phyloP scores from a whole-genome alignment of 441 rosid genomes.

The Mallotus repandus region DNA sequence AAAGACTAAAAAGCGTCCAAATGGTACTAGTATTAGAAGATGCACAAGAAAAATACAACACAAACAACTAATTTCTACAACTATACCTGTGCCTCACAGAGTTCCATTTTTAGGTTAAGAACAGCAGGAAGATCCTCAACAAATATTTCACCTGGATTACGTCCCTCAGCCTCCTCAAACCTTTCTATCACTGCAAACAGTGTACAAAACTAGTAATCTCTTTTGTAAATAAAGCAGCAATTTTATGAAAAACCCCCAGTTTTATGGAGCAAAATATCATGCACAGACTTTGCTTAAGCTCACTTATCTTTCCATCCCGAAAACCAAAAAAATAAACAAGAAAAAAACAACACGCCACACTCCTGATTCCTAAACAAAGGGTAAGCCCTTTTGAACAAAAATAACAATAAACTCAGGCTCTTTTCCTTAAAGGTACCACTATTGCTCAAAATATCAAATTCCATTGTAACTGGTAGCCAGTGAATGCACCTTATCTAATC shows the following conservation, averaged over 20 bases:
- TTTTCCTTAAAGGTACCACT: neutral
- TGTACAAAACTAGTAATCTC: neutral
- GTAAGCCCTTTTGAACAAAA: neutral
- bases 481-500: neutral
- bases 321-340: neutral
- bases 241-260: neutral
- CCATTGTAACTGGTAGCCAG: neutral
- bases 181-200: conserved; percentile 59
- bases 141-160: conserved; percentile 47
- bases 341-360: neutral
- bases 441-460: neutral
- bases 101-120: conserved; percentile 52
- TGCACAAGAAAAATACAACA: neutral
- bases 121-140: conserved; percentile 56
- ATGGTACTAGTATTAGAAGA: conserved; percentile 3
- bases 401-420: neutral
- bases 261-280: neutral
- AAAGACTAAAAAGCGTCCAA: conserved; percentile 41
- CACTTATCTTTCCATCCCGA: too few species aligned
- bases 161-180: conserved; percentile 67
- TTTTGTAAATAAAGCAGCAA: neutral
- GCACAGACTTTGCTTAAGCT: neutral
- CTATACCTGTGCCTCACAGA: conserved; percentile 64
- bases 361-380: neutral
- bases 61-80: neutral